A percentile compares a stretch with the other conserved stretches of the same genome.
These are phyloP conservation scores for Alternaria atra DNA, from an alignment of 2,329 filamentous ascomycete genomes.

Conservation along the genomic window DNA sequence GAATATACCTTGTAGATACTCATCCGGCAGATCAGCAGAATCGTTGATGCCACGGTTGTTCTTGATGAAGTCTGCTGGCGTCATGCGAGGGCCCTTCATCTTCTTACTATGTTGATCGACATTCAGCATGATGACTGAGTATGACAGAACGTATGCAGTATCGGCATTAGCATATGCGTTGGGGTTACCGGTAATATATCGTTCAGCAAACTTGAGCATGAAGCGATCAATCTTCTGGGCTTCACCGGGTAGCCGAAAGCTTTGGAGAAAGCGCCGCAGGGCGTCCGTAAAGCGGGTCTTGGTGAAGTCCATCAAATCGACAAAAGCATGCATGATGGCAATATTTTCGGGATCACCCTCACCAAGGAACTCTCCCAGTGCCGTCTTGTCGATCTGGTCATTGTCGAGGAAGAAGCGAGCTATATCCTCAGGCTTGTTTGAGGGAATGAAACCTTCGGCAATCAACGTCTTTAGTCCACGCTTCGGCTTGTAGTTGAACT, in stretches of 20 bases:
- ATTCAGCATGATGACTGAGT: conserved; percentile 96
- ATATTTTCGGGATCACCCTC: conserved; percentile 94
- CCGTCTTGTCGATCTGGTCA: conserved; percentile 87
- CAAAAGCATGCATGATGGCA: conserved; percentile 97
- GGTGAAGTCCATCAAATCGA: conserved; percentile 92
- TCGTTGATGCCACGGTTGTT: conserved; percentile 99
- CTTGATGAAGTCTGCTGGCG: conserved; percentile 96
- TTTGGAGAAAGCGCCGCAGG: conserved; percentile 88
- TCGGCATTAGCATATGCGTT: conserved; percentile 98
- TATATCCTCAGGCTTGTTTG: conserved; percentile 80
- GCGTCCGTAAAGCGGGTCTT: conserved; percentile 94
- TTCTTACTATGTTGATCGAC: conserved; percentile 94
- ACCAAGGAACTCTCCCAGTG: conserved; percentile 92
- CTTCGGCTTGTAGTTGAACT: conserved; percentile 99
- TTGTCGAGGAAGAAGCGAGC: conserved; percentile 83
- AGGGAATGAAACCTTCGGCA: conserved; percentile 85
- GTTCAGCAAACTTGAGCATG: conserved; percentile 98
- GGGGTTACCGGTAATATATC: conserved; percentile 93
- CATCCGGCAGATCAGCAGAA: conserved; percentile 88
- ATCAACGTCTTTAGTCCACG: conserved; percentile 86
- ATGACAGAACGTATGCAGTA: conserved; percentile 93
- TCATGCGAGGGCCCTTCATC: conserved; percentile 84
- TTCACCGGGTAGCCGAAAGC: conserved; percentile 93
- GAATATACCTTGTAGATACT: conserved; percentile 88
- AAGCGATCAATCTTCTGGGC: conserved; percentile 99